Conservation (phyloP, 805 yeast species). For the Grigorovia transvaalensis region DNA sequence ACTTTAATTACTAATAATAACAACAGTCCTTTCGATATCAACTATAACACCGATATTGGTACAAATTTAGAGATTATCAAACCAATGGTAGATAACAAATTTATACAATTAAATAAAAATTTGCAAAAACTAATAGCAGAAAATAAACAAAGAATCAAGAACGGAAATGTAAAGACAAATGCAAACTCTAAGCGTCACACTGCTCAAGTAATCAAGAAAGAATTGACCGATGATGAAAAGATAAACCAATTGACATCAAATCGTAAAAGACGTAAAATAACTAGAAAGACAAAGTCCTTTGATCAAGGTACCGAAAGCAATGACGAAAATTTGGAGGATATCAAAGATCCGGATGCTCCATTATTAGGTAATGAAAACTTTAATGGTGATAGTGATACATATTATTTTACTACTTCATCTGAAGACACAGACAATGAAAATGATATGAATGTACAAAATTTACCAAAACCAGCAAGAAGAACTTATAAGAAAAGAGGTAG, state of each 20-base stretch:
- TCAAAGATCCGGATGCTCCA: neutral
- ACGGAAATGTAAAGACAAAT: neutral
- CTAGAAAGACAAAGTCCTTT: neutral
- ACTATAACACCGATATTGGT: neutral
- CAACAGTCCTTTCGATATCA: neutral
- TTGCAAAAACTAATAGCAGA: neutral
- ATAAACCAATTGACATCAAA: neutral
- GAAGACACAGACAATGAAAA: neutral
- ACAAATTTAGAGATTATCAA: constrained; percentile 1
- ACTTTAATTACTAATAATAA: neutral
- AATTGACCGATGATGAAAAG: neutral
- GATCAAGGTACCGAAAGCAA: neutral
- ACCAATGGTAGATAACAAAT: constrained; percentile 3
- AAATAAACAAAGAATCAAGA: neutral
- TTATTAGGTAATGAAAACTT: neutral
- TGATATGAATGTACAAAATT: neutral
- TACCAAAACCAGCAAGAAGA: neutral
- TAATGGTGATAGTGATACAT: constrained; percentile 11
- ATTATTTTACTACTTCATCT: constrained; percentile 18
- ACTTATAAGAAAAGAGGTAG: neutral
- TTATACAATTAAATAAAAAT: neutral
- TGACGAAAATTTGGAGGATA: neutral
- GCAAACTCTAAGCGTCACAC: no score
- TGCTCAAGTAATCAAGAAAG: neutral
- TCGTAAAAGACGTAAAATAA: neutral